Evolutionary conservation across 768 basidiomycete species (phyloP), one percentile per base, ranked within the genome.

Genomic region (Hysterangium stoloniferum): DNA sequence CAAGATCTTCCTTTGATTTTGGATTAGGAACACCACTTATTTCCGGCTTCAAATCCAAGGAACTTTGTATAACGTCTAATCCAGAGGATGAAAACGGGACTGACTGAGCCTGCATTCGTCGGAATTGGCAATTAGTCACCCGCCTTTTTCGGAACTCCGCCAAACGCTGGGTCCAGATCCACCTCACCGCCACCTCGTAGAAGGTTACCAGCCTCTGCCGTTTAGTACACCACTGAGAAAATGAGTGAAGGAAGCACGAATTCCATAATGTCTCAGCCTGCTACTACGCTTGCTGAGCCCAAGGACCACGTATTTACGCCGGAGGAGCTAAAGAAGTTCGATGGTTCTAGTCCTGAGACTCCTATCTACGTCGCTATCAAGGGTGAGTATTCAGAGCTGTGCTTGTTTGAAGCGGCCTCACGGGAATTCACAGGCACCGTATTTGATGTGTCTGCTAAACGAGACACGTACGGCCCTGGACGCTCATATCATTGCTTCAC

Each of bases 321-420:
- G 13, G 75, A 76, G 54, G 66, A 86, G 56, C 73, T 98, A 53
- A 80, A 73, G 33, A 55, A 73, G 58, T 92, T 72, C 63, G 80
- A 93, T 64, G 94, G 94, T 15, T 68, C 71, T 0, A 77, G 82
- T 55, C 62, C 73, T 0, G 59, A 65, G 34, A 79, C 78, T 57
- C 88, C 90, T 0, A 88, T 98, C 54, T 92, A 86, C 58, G 85
- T 98, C 36, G 84, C 91, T 27, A 94, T 98, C 70, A 97, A 96
- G 74, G 90, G 89, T 82, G 52, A 36, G 62, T 58, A 19, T 17
- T 6, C 37, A 17, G 34, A n/a, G n/a, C 24, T 31, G 38, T 33
- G 37, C 52, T 49, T 47, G 25, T 19, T 31, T 52, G 38, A 44
- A 38, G 8, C 35, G 31, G n/a, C 19, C 9, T 53, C 24, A 19